phyloP scores from a whole-genome alignment of 768 basidiomycete genomes.

The Boletus coccyginus region DNA sequence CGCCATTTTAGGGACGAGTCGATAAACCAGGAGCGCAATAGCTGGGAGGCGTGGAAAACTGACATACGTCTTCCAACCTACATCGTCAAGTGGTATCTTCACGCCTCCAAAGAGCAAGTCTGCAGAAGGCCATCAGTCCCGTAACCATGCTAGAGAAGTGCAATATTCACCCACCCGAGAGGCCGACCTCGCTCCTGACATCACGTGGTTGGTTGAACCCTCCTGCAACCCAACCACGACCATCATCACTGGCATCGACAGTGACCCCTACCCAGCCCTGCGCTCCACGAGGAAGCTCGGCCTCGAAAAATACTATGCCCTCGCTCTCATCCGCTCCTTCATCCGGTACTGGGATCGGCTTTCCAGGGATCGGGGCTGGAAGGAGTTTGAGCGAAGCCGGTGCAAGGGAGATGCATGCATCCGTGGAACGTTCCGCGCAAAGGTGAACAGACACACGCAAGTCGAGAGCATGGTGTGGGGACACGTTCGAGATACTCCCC shows the following conservation, averaged over 20 bases:
- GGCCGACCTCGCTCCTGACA: constrained; percentile 33
- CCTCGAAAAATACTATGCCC: constrained; percentile 65
- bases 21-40: constrained; percentile 66
- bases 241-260: constrained; percentile 47
- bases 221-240: constrained; percentile 61
- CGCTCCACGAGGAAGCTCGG: constrained; percentile 32
- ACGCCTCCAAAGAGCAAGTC: constrained; percentile 38
- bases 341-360: constrained; percentile 60
- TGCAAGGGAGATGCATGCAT: constrained; percentile 38
- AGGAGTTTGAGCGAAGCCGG: constrained; percentile 58
- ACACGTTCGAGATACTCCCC: constrained; percentile 50
- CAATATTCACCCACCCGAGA: constrained; percentile 40
- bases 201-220: constrained; percentile 41
- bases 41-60: constrained; percentile 55
- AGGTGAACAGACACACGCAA: constrained; percentile 46
- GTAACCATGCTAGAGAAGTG: neutral
- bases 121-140: constrained; percentile 24
- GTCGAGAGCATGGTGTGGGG: constrained; percentile 46
- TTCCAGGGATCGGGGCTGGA: constrained; percentile 54
- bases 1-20: constrained; percentile 37
- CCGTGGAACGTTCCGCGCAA: constrained; percentile 36
- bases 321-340: constrained; percentile 76
- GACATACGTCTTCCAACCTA: constrained; percentile 43
- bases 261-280: constrained; percentile 51
- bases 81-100: constrained; percentile 31